Evolutionary conservation across 176 grass and related monocot genomes (phyloP), one percentile per base, ranked within the genome.

Genomic region (Oryza meyeriana): DNA sequence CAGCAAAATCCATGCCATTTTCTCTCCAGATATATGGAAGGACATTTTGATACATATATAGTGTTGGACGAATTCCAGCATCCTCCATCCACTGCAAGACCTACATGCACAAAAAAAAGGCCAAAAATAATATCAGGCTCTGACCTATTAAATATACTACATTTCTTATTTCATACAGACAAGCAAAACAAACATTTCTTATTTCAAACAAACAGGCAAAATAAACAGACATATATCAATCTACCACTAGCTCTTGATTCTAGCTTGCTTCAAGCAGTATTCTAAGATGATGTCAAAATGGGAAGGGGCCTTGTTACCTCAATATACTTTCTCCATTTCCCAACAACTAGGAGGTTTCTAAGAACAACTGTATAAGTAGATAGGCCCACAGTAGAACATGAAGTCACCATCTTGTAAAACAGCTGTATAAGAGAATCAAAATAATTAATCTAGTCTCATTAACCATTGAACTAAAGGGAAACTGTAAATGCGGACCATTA

Each of bases 41-140:
- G 72, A 94, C 88, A 84, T 58, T 94, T 74, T 65, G 86, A 71
- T 89, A 94, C 95, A 94, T 93, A 80, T 89, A 66, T 20, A 88
- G 35, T 81, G 95, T 84, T 81, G 92, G 92, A 38, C 40, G 78
- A 77, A 98, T 64, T 52, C 92, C 88, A 81, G 90, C 78, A 86
- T 94, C 95, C 66, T 98, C 95, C 95, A 98, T 98, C 95, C 95
- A 98, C 61, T 89, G 86, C 88, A 98, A 88, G 80, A 98, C 88
- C 95, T 98, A 79, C 42, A 79, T 28, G 42, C 35, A 28, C 67
- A 79, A 78, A 84, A 74, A 27, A 52, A 29, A 71, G 18, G 17
- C 1, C 5, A 68, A 45, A 27, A 69, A 58, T 18, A 11, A 74
- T 69, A 74, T 36, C 75, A 28, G 12, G 64, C 79, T 68, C n/a